phyloP scores from a whole-genome alignment of 192 early-diverging fungal genomes.

The Backusella macrospora region DNA sequence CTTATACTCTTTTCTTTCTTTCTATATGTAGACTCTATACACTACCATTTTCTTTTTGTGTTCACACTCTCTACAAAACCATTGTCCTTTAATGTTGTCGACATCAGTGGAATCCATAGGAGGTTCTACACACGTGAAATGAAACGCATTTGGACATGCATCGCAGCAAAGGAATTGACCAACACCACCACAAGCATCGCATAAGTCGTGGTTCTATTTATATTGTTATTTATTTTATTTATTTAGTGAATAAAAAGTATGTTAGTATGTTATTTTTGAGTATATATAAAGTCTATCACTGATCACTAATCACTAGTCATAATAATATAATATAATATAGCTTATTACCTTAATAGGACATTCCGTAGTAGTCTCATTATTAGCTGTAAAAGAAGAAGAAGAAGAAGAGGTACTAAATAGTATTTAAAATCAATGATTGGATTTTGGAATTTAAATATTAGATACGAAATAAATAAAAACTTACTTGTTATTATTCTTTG shows the following conservation, averaged over 20 bases:
- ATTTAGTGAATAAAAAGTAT: neutral
- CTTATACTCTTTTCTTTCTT: too few species aligned
- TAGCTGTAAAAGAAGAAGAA: neutral
- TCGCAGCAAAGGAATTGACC: constrained; percentile 49
- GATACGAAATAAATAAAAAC: neutral
- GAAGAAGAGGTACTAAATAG: constrained; percentile 9
- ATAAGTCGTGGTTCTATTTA: constrained; percentile 45
- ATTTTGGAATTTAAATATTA: too few species aligned
- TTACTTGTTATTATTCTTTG: constrained; percentile 1
- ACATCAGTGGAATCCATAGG: constrained; percentile 44
- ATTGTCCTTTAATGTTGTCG: constrained; percentile 36
- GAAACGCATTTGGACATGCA: constrained; percentile 48
- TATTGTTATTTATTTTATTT: neutral
- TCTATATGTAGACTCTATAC: neutral
- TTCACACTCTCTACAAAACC: constrained; percentile 46
- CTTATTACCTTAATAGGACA: constrained; percentile 11
- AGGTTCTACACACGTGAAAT: constrained; percentile 48
- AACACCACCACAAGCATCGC: constrained; percentile 40
- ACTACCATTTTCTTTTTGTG: constrained; percentile 16
- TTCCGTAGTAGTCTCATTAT: neutral
- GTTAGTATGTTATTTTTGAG: constrained; percentile 1
- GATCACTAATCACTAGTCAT: too few species aligned
- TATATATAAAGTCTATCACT: too few species aligned
- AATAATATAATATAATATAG: neutral
- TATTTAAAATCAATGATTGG: neutral